phyloP scores from a whole-genome alignment of 2,329 filamentous ascomycete species.

The Clathrospora elynae region DNA sequence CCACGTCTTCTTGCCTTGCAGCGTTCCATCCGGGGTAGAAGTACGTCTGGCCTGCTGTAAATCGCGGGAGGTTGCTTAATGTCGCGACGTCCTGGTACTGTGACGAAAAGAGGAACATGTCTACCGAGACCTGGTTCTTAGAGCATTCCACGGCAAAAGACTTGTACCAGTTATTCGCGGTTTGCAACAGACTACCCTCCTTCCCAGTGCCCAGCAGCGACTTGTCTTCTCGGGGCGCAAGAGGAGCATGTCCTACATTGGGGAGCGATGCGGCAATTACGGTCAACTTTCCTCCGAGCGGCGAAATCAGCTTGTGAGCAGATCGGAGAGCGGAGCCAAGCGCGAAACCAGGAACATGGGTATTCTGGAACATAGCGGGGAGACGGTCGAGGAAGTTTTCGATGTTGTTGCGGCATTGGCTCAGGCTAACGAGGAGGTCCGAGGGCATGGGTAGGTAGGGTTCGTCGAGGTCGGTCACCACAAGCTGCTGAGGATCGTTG shows the following conservation, averaged over 20 bases:
- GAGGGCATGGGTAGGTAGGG: slow-evolving; percentile 94
- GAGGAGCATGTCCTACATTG: slow-evolving; percentile 85
- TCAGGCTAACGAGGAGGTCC: slow-evolving; percentile 86
- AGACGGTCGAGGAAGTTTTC: slow-evolving; percentile 89
- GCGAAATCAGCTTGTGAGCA: slow-evolving; percentile 93
- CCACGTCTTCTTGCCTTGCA: slow-evolving; percentile 88
- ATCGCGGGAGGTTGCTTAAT: slow-evolving; percentile 90
- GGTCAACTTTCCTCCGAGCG: slow-evolving; percentile 91
- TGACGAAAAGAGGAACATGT: slow-evolving; percentile 47
- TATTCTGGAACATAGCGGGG: slow-evolving; percentile 96
- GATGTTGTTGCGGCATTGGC: slow-evolving; percentile 86
- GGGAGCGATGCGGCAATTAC: slow-evolving; percentile 89
- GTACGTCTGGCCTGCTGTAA: slow-evolving; percentile 96
- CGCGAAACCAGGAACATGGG: slow-evolving; percentile 84
- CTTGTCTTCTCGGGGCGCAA: slow-evolving; percentile 91
- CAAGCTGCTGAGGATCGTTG: slow-evolving; percentile 85
- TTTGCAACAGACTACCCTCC: slow-evolving; percentile 85
- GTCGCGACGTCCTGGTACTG: slow-evolving; percentile 90
- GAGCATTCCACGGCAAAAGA: slow-evolving; percentile 98
- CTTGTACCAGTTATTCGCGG: slow-evolving; percentile 96
- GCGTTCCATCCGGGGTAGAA: slow-evolving; percentile 99
- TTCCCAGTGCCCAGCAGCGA: slow-evolving; percentile 93
- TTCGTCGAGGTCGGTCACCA: slow-evolving; percentile 93
- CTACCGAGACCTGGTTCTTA: slow-evolving; percentile 95
- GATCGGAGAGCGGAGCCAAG: slow-evolving; percentile 93